Percentiles rank a stretch among this genome's conserved stretches.
Conservation (phyloP, 108 stramenopile species). For the Stephanodiscus triporus region DNA sequence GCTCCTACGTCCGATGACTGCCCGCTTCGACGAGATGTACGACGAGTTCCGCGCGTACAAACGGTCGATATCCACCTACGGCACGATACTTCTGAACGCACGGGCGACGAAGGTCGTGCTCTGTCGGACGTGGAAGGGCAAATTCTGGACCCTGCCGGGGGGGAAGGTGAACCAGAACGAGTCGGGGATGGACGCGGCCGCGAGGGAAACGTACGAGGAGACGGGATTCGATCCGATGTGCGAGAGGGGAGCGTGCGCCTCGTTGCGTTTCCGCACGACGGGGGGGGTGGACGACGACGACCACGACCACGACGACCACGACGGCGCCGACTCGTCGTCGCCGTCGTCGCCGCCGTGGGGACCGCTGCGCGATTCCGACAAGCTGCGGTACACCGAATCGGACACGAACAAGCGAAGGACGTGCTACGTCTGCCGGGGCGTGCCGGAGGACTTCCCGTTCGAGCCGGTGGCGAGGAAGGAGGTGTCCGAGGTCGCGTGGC, state of each 20-base stretch:
- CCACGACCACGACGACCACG: slow-evolving; percentile 1
- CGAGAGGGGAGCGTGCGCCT: slow-evolving; percentile 26
- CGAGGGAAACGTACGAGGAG: slow-evolving; percentile 91
- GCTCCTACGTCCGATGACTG: slow-evolving; percentile 51
- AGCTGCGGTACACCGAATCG: slow-evolving; percentile 58
- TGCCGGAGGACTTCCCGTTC: slow-evolving; percentile 84
- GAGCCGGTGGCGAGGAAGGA: slow-evolving; percentile 87
- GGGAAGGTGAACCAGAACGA: slow-evolving; percentile 92
- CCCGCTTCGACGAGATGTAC: slow-evolving; percentile 72
- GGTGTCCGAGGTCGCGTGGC: slow-evolving; percentile 70
- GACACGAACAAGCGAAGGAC: slow-evolving; percentile 76
- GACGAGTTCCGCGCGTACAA: slow-evolving; percentile 75
- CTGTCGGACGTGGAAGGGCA: slow-evolving; percentile 69
- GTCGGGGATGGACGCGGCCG: slow-evolving; percentile 67
- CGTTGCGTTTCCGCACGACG: slow-evolving; percentile 42
- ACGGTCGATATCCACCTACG: slow-evolving; percentile 81
- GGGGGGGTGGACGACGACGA: slow-evolving; percentile 10
- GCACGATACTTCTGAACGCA: slow-evolving; percentile 73
- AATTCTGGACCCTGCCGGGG: slow-evolving; percentile 80
- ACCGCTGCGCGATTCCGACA: slow-evolving; percentile 53
- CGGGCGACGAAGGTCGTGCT: slow-evolving; percentile 62
- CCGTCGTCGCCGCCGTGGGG: slow-evolving; percentile 51
- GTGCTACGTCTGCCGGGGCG: slow-evolving; percentile 78
- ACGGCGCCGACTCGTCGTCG: neutral
- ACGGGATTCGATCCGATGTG: slow-evolving; percentile 88